Evolutionary conservation across 2,329 filamentous ascomycete species (phyloP), one percentile per base, ranked within the genome.

Genomic region (Penicillium thymicola): DNA sequence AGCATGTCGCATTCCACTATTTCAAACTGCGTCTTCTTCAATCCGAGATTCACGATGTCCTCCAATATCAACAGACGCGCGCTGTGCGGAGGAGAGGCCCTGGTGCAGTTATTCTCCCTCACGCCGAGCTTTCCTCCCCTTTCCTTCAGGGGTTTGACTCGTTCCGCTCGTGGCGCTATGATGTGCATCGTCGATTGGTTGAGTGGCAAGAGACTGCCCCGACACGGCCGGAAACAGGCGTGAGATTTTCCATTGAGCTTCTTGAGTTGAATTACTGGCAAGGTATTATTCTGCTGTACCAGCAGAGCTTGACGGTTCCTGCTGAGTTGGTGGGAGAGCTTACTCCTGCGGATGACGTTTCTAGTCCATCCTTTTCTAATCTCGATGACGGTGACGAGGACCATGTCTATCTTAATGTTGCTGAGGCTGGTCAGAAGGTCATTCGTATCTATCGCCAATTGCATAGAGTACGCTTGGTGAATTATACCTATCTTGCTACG

Each of bases 181-280:
- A 97, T 70, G 90, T 97, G 52, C 92, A 97, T 71, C 82, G 84
- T 58, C 84, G 93, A 37, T 76, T 97, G 41, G 87, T 86, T 63
- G 86, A 93, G 64, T 97, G 93, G 94, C 94, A 93, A 72, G 85
- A 87, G 28, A 86, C 86, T 5, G 89, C 92, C 1, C 94, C 93
- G 0, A 87, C 84, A 0, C 87, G 88, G 60, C 76, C 84, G 23
- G 86, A 94, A 56, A 96, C 90, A 0, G 92, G 92, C 1, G 94
- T 97, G 2, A 86, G 86, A 4, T 97, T 97, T 71, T 92, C 89
- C 0, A 86, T 90, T 1, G 89, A 96, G 54, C 96, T 97, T 67
- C 76, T 97, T 5, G 91, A 97, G 67, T 81, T 97, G 59, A 97
- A 97, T 73, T 97, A 97, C 75, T 97, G 93, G 92, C 93, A 97